Evolutionary conservation across 2,329 filamentous ascomycete genomes (phyloP).

Genomic region (Fusarium coicis): DNA sequence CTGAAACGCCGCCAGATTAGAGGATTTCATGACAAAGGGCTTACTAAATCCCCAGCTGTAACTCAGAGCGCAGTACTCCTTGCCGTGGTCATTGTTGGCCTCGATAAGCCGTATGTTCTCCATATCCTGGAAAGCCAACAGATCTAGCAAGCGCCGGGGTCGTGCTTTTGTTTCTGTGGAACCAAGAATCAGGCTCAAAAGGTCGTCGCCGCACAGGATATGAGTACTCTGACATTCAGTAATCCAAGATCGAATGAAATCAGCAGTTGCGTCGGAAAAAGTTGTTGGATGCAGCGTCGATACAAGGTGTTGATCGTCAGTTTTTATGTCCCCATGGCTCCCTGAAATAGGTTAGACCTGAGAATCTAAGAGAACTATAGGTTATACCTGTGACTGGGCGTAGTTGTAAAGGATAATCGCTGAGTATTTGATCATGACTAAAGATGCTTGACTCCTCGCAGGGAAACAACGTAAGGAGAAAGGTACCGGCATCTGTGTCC

Average conservation of each 20-base stretch:
- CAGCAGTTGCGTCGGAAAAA: background rate
- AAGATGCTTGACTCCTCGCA: background rate
- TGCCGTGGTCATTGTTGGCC: background rate
- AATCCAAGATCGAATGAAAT: background rate
- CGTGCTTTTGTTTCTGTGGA: background rate
- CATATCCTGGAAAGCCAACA: background rate
- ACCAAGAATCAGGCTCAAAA: background rate
- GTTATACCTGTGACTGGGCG: background rate
- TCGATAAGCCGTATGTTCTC: background rate
- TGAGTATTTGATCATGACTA: background rate
- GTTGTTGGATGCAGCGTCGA: background rate
- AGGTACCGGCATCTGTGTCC: background rate
- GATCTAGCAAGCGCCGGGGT: background rate
- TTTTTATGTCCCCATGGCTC: background rate
- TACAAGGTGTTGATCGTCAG: background rate
- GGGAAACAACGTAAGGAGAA: background rate
- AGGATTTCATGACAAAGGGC: background rate
- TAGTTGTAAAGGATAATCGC: background rate
- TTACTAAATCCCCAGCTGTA: conserved; percentile 1
- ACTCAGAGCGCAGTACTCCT: background rate
- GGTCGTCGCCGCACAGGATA: background rate
- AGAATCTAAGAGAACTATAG: background rate
- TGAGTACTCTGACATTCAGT: background rate
- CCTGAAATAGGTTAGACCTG: background rate
- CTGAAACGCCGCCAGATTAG: background rate